Conservation (phyloP, 2,329 filamentous ascomycete genomes). For the Raffaelea arxii region DNA sequence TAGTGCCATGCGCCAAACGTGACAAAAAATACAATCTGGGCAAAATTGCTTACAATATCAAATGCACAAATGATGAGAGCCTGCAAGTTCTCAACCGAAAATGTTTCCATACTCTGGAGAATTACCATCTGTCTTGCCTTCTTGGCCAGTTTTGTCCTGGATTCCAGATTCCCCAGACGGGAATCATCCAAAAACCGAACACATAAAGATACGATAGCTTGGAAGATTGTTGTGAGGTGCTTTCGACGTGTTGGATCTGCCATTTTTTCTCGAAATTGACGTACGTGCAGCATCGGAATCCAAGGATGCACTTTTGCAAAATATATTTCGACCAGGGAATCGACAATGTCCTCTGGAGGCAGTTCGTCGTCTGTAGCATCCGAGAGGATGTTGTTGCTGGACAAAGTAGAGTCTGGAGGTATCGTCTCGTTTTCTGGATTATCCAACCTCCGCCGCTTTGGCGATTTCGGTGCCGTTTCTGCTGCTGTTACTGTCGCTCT, state of each 20-base stretch:
- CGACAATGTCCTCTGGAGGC: conserved; percentile 11
- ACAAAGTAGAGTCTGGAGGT: no score
- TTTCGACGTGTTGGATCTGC: conserved; percentile 12
- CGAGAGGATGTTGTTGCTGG: neutral
- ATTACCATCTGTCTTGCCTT: conserved; percentile 12
- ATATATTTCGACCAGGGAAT: conserved; percentile 23
- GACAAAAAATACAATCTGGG: no score
- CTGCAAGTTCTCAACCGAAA: conserved; percentile 23
- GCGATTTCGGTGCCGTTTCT: no score
- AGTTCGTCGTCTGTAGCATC: neutral
- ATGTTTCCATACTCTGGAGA: conserved; percentile 18
- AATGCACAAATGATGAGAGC: conserved; percentile 23
- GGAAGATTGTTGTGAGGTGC: conserved; percentile 21
- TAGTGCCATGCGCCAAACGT: no score
- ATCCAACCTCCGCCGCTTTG: no score
- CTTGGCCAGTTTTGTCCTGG: conserved; percentile 1
- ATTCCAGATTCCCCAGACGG: neutral
- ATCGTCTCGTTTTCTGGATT: no score
- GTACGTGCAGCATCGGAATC: conserved; percentile 26
- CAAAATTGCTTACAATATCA: no score
- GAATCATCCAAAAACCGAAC: conserved; percentile 23
- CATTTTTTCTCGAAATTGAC: conserved; percentile 15
- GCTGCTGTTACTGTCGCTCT: no score
- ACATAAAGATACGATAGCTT: conserved; percentile 27
- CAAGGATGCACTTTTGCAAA: conserved; percentile 28